Evolutionary conservation across 129 eudicot species (phyloP), one percentile per base, ranked within the genome.

Genomic region (Silybum marianum): DNA sequence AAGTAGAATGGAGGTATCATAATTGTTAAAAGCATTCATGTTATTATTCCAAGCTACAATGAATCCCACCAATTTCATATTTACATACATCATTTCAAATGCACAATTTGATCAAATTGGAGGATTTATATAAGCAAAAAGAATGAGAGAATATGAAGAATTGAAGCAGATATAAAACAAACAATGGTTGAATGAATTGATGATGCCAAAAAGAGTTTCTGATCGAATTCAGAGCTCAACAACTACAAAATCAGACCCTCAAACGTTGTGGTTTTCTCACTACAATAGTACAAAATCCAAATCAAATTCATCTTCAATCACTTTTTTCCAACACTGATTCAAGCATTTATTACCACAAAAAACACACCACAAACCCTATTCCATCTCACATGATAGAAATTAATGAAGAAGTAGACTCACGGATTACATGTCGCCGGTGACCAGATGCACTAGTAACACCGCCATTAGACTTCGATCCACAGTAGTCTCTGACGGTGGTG

Each of bases 401-500:
- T n/a, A 71, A 2, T 24, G 74, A 42, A 40, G 82, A 83, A 60
- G 3, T 77, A 19, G 82, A 71, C n/a, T 44, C 67, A 4, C 78
- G 73, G 71, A 77, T 83, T 7, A 71, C 82, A 6, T 23, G 82
- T 0, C 60, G 32, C 68, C 73, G 26, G 1, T 18, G 4, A 23
- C 63, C 72, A 32, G 66, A 42, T 8, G 44, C 63, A 71, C 51
- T 7, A 34, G n/a, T 28, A 28, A 22, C 54, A 6, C 36, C 36
- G 36, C 36, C 36, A 39, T 13, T 46, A 14, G 16, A 9, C 51
- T 2, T 6, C 76, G 69, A 12, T 7, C 74, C 77, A 48, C 95
- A 94, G n/a, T 85, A 69, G 22, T 92, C 80, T 68, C 88, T 71
- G 10, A 86, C 38, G 6, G 92, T 90, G 3, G 90, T 81, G 0